Evolutionary conservation across 768 basidiomycete species (phyloP), one percentile per base, ranked within the genome.

Genomic region (Psilocybe azurescens): DNA sequence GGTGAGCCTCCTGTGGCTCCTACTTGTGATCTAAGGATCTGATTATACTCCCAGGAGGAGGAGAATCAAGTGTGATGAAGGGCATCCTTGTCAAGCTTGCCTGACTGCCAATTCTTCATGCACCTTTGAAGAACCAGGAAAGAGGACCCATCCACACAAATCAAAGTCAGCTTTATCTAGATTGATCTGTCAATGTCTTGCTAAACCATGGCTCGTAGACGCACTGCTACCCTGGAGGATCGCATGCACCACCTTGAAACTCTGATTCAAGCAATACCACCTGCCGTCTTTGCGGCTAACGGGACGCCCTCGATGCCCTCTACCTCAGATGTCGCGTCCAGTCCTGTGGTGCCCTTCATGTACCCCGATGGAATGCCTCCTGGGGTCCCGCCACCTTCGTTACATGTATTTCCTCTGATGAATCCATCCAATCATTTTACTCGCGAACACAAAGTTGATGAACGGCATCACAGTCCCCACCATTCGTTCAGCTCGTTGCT

Each of bases 161-260:
- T 94, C 93, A 68, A 94, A 93, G 90, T 92, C 70, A 66, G 90
- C 78, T 44, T 18, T 48, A 53, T 52, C 3, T 47, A 56, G 32
- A 56, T 36, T 41, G n/a, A 49, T 32, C 49, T 16, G 20, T 39
- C 36, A 52, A 54, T 41, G 48, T 57, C 3, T 36, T 49, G 38
- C 28, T 39, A 52, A 33, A 54, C 46, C 48, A 62, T 48, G 54
- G 56, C 63, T 59, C 56, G 44, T 56, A 93, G 91, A 74, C 86
- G 90, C 44, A 90, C 92, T 10, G 86, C 91, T 56, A 93, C 92
- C 38, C 82, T 94, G 62, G 93, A 94, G 73, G 93, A 94, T 70
- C 83, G 93, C 32, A 94, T 94, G 92, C 90, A 93, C 67, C 92
- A 93, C 65, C 83, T 94, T 11, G 93, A 94, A 73, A 89, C 88